Conservation (phyloP, 495 filamentous ascomycete genomes). For the Penicillium subrubescens region DNA sequence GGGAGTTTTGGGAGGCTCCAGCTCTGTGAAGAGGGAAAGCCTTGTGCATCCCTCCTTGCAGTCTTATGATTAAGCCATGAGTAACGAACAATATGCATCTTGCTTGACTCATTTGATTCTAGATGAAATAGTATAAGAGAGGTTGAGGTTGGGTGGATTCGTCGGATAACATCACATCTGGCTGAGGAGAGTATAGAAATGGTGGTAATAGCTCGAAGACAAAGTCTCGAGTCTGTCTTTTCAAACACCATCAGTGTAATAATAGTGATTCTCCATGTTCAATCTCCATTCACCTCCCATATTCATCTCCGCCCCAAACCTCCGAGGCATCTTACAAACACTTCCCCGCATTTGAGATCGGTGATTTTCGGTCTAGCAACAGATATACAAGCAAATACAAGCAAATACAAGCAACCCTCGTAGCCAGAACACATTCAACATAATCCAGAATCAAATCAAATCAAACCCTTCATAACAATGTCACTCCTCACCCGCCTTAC, state of each 20-base stretch:
- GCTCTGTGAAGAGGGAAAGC: conserved; percentile 46
- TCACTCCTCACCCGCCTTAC: conserved; percentile 21
- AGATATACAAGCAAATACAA: not conserved
- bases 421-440: not conserved
- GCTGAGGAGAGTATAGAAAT: not conserved
- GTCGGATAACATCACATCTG: not conserved
- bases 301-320: not conserved
- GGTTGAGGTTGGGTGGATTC: not conserved
- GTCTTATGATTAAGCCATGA: not conserved
- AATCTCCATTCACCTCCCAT: not conserved
- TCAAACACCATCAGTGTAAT: not conserved
- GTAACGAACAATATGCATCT: conserved; percentile 1
- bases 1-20: conserved; percentile 86
- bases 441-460: too few relatives aligned
- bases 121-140: not conserved
- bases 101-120: not conserved
- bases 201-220: not conserved
- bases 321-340: not conserved
- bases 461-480: not conserved
- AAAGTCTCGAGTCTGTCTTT: not conserved
- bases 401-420: not conserved
- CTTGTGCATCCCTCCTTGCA: not conserved
- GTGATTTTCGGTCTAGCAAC: conserved; percentile 16
- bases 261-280: not conserved
- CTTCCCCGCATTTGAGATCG: conserved; percentile 17